These are phyloP conservation scores for Fusarium zealandicum DNA, from an alignment of 2,329 filamentous ascomycete species.

Conservation along the genomic window DNA sequence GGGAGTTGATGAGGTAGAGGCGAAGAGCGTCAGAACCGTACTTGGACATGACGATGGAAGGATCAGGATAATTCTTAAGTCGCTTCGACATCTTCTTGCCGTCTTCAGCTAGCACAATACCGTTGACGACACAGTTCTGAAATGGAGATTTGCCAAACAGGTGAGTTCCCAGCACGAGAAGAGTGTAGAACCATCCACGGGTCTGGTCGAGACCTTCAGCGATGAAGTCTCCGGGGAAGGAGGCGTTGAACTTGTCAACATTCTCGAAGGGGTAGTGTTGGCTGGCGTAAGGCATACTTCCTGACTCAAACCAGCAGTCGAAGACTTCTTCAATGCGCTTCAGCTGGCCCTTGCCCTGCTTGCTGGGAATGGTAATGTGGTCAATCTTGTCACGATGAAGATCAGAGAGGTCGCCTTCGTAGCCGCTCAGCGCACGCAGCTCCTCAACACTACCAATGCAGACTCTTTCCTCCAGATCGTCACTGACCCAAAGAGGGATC, in stretches of 20 bases:
- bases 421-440: conserved; percentile 86
- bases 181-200: conserved; percentile 95
- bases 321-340: conserved; percentile 87
- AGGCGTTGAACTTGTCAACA: conserved; percentile 77
- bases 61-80: conserved; percentile 95
- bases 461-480: conserved; percentile 85
- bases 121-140: conserved; percentile 96
- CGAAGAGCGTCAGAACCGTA: conserved; percentile 93
- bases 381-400: conserved; percentile 94
- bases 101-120: conserved; percentile 90
- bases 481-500: conserved; percentile 89
- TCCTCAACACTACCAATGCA: conserved; percentile 87
- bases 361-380: conserved; percentile 90
- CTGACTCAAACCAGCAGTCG: conserved; percentile 97
- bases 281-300: conserved; percentile 92
- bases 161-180: conserved; percentile 87
- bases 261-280: conserved; percentile 94
- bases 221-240: conserved; percentile 93
- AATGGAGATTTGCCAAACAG: conserved; percentile 86
- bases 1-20: conserved; percentile 96
- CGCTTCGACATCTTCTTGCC: conserved; percentile 99
- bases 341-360: conserved; percentile 83
- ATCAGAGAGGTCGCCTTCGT: conserved; percentile 80
- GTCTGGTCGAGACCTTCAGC: conserved; percentile 94
- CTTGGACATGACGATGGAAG: conserved; percentile 79